Percentiles rank a stretch among this genome's conserved stretches.
phyloP scores from a whole-genome alignment of 441 rosid species.

The Kokia cookei region DNA sequence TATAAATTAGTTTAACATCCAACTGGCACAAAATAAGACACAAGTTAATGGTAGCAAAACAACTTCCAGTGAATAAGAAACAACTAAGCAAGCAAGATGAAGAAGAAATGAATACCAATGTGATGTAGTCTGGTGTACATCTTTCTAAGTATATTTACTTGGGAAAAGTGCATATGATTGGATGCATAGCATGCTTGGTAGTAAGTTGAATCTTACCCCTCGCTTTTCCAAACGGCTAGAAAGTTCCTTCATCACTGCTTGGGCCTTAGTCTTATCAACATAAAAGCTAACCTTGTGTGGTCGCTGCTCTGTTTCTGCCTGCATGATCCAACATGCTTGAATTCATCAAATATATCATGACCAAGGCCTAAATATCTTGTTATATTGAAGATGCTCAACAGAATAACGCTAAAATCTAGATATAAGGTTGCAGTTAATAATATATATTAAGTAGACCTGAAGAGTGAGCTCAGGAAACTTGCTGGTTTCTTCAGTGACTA shows the following conservation, averaged over 20 bases:
- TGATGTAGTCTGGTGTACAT: neutral
- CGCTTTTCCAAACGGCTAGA: constrained; percentile 45
- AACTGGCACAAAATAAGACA: constrained; percentile 34
- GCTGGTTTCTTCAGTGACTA: constrained; percentile 66
- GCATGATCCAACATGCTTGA: constrained; percentile 22
- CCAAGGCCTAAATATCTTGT: neutral
- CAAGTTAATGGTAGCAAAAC: neutral
- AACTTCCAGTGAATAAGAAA: neutral
- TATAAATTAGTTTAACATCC: constrained; percentile 89
- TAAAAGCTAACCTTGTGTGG: constrained; percentile 86
- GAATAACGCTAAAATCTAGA: neutral
- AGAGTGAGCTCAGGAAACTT: constrained; percentile 71
- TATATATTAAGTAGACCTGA: constrained; percentile 46
- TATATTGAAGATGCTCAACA: neutral
- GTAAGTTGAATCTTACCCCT: constrained; percentile 42
- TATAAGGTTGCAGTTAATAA: neutral
- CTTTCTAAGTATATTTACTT: neutral
- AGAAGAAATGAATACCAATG: neutral
- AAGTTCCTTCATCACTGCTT: constrained; percentile 43
- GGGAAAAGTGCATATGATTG: neutral
- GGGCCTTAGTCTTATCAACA: constrained; percentile 71
- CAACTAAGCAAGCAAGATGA: constrained; percentile 3
- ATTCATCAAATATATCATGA: constrained; percentile 9
- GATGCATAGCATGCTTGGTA: neutral
- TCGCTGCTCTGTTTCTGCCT: constrained; percentile 83